Base-by-base conservation (phyloP, 129 eudicot species). In the Lactuca sativa region DNA sequence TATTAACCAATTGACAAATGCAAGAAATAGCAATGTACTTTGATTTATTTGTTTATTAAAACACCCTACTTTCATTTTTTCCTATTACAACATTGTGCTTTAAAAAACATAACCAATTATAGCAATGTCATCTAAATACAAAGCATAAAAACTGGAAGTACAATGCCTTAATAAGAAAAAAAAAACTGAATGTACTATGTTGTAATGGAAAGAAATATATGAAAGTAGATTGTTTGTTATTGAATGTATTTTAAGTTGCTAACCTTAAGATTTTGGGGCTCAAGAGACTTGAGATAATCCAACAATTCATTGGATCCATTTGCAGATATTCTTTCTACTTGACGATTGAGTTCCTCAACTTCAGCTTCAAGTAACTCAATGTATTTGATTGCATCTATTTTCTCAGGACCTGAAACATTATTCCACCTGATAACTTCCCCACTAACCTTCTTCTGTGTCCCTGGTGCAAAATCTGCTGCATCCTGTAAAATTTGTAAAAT, bases 391-490 rank as follows among this genome's bases (percentile, higher is more conserved):
- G 96, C 98, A 74, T 93, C 98, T 57, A 93, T 87, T 69, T 77
- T 82, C 81, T 93, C 98, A 9, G 90, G 86, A 70, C 98, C 98
- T n/a, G 98, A 89, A 71, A 93, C 84, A 71, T 89, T 87, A 75
- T 93, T 93, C 98, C 98, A 93, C 70, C 96, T 87, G 56, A 93
- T 93, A 14, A 93, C 98, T 85, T 93, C 98, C 60, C 98, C 98
- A 0, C 80, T 62, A 71, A 93, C 96, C 71, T 85, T 89, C 83
- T 93, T 93, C 82, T 93, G 98, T 13, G 98, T 93, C 74, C 98
- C 98, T n/a, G 98, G 87, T 67, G 97, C 96, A 87, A 64, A 93
- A 79, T 93, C 95, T 37, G 92, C 83, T 65, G 33, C 69, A 76
- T 93, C 96, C 98, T 93, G 82, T 53, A 70, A 66, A 25, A 25